Conservation (phyloP, 2,329 filamentous ascomycete genomes). For the Colletotrichum agaves region DNA sequence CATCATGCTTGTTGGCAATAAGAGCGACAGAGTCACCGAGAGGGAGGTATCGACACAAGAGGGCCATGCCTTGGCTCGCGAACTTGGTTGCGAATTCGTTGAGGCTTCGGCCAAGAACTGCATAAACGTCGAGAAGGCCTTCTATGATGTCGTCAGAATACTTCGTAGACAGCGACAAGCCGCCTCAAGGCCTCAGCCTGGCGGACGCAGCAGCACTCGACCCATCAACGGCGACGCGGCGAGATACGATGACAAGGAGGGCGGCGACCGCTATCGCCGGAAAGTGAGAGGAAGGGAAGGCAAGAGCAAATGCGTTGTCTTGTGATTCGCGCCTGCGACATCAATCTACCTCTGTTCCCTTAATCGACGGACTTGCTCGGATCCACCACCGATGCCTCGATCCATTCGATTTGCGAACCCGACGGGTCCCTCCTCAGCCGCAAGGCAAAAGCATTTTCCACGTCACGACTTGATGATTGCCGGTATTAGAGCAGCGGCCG, state of each 20-base stretch:
- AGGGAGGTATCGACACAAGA: constrained; percentile 97
- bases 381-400: constrained; percentile 23
- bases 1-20: constrained; percentile 85
- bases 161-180: constrained; percentile 83
- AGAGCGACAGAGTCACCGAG: constrained; percentile 96
- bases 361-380: constrained; percentile 27
- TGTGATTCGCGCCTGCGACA: constrained; percentile 25
- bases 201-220: constrained; percentile 35
- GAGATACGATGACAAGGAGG: constrained; percentile 36
- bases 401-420: constrained; percentile 26
- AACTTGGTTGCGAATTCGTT: constrained; percentile 95
- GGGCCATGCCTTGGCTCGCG: constrained; percentile 88
- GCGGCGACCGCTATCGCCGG: constrained; percentile 35
- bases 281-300: constrained; percentile 36
- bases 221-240: constrained; percentile 33
- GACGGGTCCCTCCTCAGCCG: constrained; percentile 29
- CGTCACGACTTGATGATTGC: constrained; percentile 39
- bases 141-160: constrained; percentile 96
- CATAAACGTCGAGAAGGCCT: constrained; percentile 98
- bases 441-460: constrained; percentile 37
- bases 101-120: constrained; percentile 98
- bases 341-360: constrained; percentile 10
- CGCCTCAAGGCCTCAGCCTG: constrained; percentile 50
- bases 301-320: constrained; percentile 39
- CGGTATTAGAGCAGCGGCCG: constrained; percentile 38